These are phyloP conservation scores for Beauveria caledonica DNA, from an alignment of 2,329 filamentous ascomycete species.

Conservation along the genomic window DNA sequence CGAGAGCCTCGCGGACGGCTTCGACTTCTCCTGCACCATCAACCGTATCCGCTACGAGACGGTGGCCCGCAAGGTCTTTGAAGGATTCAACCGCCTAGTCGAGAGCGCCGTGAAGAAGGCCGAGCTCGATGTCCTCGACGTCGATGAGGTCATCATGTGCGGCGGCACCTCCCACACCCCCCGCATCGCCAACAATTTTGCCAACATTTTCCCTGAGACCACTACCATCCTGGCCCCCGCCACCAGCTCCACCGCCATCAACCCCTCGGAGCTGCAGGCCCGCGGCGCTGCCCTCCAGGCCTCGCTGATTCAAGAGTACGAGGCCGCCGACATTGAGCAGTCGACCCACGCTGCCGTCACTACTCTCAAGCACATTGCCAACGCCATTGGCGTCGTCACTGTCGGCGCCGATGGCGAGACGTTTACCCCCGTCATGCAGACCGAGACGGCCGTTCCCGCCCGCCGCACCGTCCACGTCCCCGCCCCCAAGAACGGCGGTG, in stretches of 20 bases:
- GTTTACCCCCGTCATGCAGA: conserved; percentile 73
- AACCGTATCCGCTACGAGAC: conserved; percentile 93
- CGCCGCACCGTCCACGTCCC: conserved; percentile 74
- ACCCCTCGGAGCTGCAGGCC: conserved; percentile 83
- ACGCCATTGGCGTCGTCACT: conserved; percentile 80
- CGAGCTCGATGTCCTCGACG: conserved; percentile 80
- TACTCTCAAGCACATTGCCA: conserved; percentile 80
- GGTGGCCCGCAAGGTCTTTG: conserved; percentile 76
- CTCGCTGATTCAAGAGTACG: conserved; percentile 88
- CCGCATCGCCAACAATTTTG: conserved; percentile 76
- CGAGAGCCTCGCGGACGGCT: conserved; percentile 79
- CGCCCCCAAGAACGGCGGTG: conserved; percentile 71
- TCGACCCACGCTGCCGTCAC: conserved; percentile 93
- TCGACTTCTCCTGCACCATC: conserved; percentile 86
- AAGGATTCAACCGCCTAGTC: conserved; percentile 78
- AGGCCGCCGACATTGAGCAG: conserved; percentile 87
- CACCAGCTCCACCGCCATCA: conserved; percentile 69
- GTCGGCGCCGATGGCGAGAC: conserved; percentile 51
- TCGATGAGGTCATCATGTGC: conserved; percentile 89
- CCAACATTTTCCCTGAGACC: conserved; percentile 69
- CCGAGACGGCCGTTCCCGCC: conserved; percentile 84
- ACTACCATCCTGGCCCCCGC: conserved; percentile 77
- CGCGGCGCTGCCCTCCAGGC: conserved; percentile 94
- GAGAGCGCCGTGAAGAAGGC: conserved; percentile 86
- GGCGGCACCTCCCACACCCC: conserved; percentile 91